A percentile compares a stretch with the other conserved stretches of the same genome.
phyloP scores from a whole-genome alignment of 2,329 filamentous ascomycete species.

The Fusarium humuli region DNA sequence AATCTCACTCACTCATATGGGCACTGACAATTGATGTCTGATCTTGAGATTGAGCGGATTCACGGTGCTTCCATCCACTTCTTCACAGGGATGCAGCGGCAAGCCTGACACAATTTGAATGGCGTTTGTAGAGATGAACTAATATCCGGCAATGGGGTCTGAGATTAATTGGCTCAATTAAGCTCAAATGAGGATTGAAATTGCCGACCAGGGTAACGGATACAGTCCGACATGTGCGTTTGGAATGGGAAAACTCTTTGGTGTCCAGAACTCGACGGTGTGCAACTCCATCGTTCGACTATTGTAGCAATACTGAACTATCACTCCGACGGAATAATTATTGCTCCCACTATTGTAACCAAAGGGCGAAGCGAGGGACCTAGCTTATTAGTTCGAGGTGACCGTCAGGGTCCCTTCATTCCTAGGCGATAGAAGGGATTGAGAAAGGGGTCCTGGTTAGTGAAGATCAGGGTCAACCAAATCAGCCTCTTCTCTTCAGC shows the following conservation, averaged over 20 bases:
- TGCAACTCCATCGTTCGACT: conserved; percentile 17
- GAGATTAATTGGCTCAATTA: conserved; percentile 34
- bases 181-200: conserved; percentile 31
- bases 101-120: conserved; percentile 22
- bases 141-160: conserved; percentile 11
- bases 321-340: conserved; percentile 15
- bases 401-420: conserved; percentile 11
- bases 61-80: conserved; percentile 22
- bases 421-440: conserved; percentile 10
- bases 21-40: not conserved
- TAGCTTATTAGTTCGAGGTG: conserved; percentile 5
- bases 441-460: conserved; percentile 13
- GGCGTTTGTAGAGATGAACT: conserved; percentile 13
- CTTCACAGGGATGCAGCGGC: not conserved
- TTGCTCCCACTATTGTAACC: conserved; percentile 1
- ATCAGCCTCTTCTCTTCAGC: not conserved
- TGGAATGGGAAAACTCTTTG: conserved; percentile 27
- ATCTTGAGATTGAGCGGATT: conserved; percentile 3
- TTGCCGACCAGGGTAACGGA: conserved; percentile 19
- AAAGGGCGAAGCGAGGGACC: conserved; percentile 5
- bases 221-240: not conserved
- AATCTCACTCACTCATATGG: conserved; percentile 3
- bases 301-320: conserved; percentile 11
- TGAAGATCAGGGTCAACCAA: conserved; percentile 17
- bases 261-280: conserved; percentile 10